Percentiles rank a stretch among this genome's conserved stretches.
These are phyloP conservation scores for Sophora flavescens DNA, from an alignment of 306 rosid genomes.

Conservation along the genomic window DNA sequence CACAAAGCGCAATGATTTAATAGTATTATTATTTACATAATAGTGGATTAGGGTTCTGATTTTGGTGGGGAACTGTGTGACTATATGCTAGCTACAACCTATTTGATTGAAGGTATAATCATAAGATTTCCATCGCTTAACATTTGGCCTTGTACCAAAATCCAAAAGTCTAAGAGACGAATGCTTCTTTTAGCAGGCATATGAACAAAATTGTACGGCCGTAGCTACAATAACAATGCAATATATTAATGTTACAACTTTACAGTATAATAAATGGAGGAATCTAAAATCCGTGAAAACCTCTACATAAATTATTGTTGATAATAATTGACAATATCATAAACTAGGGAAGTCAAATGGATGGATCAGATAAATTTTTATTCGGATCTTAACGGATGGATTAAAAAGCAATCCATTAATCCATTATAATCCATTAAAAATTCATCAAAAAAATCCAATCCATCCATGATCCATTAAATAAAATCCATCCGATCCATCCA, in stretches of 20 bases:
- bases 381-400: no score
- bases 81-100: no score
- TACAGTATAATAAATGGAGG: not conserved
- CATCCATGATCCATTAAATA: no score
- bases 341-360: no score
- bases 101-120: no score
- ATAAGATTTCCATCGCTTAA: not conserved
- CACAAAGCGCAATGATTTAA: not conserved
- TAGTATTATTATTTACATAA: not conserved
- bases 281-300: not conserved
- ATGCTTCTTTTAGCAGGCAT: no score
- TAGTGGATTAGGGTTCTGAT: not conserved
- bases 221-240: not conserved
- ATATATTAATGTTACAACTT: not conserved
- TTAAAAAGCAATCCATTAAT: no score
- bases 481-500: no score
- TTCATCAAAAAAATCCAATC: no score
- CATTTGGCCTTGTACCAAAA: not conserved
- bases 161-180: not conserved
- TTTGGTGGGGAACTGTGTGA: not conserved
- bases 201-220: not conserved
- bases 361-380: no score
- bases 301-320: not conserved
- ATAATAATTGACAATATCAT: slow-evolving; percentile 3
- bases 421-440: no score